phyloP scores from a whole-genome alignment of 345 rosid genomes.

The Durio zibethinus region DNA sequence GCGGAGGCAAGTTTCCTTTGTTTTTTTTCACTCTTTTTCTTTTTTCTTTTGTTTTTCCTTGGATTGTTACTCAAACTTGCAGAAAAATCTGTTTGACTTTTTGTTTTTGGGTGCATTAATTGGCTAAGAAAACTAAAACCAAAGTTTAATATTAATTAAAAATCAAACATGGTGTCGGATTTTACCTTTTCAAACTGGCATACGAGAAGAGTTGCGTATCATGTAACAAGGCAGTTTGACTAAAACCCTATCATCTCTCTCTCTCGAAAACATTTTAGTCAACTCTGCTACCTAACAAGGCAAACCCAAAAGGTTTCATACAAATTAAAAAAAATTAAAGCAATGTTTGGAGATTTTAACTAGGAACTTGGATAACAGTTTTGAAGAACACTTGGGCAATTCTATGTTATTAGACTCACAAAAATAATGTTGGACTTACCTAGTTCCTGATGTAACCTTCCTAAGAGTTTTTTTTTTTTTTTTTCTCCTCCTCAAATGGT shows the following conservation, averaged over 20 bases:
- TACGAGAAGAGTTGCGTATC: too few species aligned
- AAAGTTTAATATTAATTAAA: neutral
- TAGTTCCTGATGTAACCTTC: neutral
- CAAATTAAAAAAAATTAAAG: neutral
- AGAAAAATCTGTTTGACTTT: neutral
- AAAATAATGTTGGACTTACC: constrained; percentile 1
- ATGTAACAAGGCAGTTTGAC: too few species aligned
- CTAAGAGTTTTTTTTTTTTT: too few species aligned
- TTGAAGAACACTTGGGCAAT: neutral
- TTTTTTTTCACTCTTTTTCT: too few species aligned
- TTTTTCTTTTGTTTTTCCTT: too few species aligned
- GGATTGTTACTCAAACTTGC: neutral
- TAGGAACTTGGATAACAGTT: neutral
- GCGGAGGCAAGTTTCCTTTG: neutral
- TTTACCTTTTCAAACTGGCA: neutral
- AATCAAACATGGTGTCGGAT: neutral
- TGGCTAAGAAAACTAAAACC: neutral
- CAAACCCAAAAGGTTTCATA: constrained; percentile 20
- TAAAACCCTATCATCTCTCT: constrained; percentile 14
- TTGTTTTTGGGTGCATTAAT: neutral
- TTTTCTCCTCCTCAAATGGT: too few species aligned
- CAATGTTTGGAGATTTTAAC: neutral
- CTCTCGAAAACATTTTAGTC: constrained; percentile 3
- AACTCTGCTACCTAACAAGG: constrained; percentile 22
- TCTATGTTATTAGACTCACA: too few species aligned